Conservation (phyloP, 768 basidiomycete species). For the Clitopilus passeckerianus region DNA sequence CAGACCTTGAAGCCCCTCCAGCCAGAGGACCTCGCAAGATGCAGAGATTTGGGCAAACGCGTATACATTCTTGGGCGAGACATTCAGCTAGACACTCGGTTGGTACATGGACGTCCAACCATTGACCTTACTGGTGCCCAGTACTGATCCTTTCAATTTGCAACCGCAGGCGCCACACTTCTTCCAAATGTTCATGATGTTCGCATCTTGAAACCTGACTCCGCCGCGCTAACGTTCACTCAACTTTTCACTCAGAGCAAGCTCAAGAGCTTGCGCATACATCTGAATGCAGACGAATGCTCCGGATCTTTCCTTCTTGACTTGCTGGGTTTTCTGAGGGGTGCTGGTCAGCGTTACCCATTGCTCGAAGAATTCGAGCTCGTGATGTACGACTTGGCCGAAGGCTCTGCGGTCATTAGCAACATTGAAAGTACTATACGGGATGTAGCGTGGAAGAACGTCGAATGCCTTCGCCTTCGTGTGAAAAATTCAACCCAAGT, state of each 20-base stretch:
- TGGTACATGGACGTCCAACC: not conserved
- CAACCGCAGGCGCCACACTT: not conserved
- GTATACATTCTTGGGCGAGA: not conserved
- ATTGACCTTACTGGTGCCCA: not conserved
- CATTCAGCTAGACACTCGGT: not conserved
- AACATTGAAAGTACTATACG: not conserved
- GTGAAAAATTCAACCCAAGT: not conserved
- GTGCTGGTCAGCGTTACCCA: not conserved
- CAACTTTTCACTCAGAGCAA: not conserved
- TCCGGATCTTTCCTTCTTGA: not conserved
- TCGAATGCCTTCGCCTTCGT: not conserved
- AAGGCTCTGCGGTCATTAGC: not conserved
- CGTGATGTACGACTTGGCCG: not conserved
- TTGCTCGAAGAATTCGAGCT: not conserved
- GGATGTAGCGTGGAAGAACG: not conserved
- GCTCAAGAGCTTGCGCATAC: not conserved
- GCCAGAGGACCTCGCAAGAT: not conserved
- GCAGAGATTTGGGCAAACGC: not conserved
- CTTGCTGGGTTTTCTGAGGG: not conserved
- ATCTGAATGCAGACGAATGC: not conserved
- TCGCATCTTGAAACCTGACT: not conserved
- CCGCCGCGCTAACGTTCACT: not conserved
- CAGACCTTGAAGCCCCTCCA: not conserved
- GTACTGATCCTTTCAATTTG: not conserved
- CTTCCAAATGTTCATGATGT: not conserved